A percentile compares a stretch with the other conserved stretches of the same genome.
These are phyloP conservation scores for Phytopythium sindhum DNA, from an alignment of 352 stramenopile genomes.

Conservation along the genomic window DNA sequence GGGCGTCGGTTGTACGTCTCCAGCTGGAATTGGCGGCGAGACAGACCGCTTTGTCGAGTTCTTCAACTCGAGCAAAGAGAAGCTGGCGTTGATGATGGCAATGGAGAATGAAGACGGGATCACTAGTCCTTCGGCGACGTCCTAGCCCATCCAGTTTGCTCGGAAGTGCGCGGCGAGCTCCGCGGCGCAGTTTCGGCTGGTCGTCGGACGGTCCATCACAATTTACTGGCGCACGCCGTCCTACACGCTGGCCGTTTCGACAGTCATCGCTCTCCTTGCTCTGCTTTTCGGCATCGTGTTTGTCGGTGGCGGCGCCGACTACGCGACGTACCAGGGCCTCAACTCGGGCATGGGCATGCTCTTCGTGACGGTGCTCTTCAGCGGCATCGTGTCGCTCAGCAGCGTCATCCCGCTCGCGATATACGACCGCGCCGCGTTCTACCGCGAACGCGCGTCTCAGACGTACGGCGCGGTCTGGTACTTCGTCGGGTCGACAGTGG, in stretches of 20 bases:
- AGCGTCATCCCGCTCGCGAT: constrained; percentile 59
- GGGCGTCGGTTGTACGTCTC: constrained; percentile 9
- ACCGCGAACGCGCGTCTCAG: constrained; percentile 46
- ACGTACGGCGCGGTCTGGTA: constrained; percentile 79
- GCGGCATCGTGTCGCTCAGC: constrained; percentile 62
- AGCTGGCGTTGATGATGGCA: constrained; percentile 18
- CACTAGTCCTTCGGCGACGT: neutral
- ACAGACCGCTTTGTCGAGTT: constrained; percentile 21
- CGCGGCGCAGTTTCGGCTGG: constrained; percentile 12
- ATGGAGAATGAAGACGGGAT: constrained; percentile 9
- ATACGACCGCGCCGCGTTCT: constrained; percentile 60
- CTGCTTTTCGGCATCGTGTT: constrained; percentile 70
- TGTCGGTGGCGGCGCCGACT: constrained; percentile 15
- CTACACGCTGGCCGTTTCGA: constrained; percentile 68
- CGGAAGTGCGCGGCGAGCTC: constrained; percentile 16
- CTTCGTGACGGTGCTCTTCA: constrained; percentile 59
- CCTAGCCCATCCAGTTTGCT: constrained; percentile 11
- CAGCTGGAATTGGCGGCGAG: neutral
- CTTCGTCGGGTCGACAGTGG: constrained; percentile 46
- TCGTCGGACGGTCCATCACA: constrained; percentile 14
- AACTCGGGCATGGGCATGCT: constrained; percentile 44
- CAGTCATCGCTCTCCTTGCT: constrained; percentile 48
- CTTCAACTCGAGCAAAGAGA: constrained; percentile 30
- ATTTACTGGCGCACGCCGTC: constrained; percentile 52
- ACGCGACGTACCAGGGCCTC: constrained; percentile 25